Conservation (phyloP, 2,329 filamentous ascomycete species). For the Coleophoma crateriformis region DNA sequence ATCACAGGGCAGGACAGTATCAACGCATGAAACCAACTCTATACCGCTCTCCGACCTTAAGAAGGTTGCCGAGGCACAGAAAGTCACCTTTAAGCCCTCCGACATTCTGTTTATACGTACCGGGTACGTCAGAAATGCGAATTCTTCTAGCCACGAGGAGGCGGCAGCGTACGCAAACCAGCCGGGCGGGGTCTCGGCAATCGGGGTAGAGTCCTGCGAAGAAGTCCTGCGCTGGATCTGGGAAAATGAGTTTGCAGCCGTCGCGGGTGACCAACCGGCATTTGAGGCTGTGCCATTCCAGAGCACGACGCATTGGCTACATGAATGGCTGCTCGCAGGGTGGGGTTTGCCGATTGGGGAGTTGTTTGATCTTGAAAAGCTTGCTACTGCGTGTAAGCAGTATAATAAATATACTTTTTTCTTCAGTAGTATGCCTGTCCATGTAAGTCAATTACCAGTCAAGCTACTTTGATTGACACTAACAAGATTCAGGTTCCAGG, state of each 20-base stretch:
- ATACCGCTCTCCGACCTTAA: slow-evolving; percentile 25
- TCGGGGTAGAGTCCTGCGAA: slow-evolving; percentile 31
- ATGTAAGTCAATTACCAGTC: slow-evolving; percentile 29
- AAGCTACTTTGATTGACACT: background rate
- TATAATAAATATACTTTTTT: slow-evolving; percentile 54
- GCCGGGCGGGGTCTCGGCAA: slow-evolving; percentile 6
- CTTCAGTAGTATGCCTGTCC: slow-evolving; percentile 53
- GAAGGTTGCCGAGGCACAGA: slow-evolving; percentile 27
- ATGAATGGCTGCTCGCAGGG: slow-evolving; percentile 38
- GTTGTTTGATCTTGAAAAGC: slow-evolving; percentile 37
- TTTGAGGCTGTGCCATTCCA: slow-evolving; percentile 36
- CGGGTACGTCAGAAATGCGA: slow-evolving; percentile 28
- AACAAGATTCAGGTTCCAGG: slow-evolving; percentile 29
- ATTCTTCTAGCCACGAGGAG: slow-evolving; percentile 14
- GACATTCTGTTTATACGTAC: slow-evolving; percentile 35
- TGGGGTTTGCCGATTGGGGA: slow-evolving; percentile 48
- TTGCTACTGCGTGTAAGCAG: slow-evolving; percentile 44
- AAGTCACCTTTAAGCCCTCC: slow-evolving; percentile 26
- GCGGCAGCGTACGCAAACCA: slow-evolving; percentile 21
- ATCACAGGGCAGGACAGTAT: slow-evolving; percentile 46
- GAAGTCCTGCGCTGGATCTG: slow-evolving; percentile 38
- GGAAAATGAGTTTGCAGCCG: slow-evolving; percentile 38
- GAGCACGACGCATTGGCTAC: slow-evolving; percentile 14
- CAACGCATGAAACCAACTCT: slow-evolving; percentile 39
- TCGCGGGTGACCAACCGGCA: slow-evolving; percentile 35